These are phyloP conservation scores for Pelargonium myrrhifolium DNA, from an alignment of 441 rosid genomes.

Conservation along the genomic window DNA sequence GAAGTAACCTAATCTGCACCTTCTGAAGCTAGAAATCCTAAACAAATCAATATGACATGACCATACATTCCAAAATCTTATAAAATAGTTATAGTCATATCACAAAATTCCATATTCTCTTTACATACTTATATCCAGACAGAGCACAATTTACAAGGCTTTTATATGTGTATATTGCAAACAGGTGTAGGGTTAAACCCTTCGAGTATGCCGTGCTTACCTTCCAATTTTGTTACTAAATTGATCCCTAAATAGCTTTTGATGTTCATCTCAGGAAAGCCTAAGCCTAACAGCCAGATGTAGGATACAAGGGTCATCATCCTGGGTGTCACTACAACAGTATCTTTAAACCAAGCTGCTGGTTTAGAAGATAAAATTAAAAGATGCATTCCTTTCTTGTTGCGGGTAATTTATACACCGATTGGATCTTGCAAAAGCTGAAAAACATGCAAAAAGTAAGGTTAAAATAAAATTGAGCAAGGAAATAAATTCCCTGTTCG, in stretches of 20 bases:
- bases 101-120: background rate
- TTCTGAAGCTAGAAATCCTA: background rate
- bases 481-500: too few species aligned
- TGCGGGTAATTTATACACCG: background rate
- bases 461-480: too few species aligned
- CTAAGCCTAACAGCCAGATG: background rate
- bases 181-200: too few species aligned
- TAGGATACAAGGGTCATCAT: background rate
- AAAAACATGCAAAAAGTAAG: background rate
- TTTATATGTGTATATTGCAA: too few species aligned
- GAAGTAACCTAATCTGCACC: background rate
- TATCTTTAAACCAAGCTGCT: background rate
- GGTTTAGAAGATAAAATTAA: background rate
- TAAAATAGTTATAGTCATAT: background rate
- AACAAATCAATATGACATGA: background rate
- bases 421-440: background rate
- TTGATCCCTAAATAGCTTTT: background rate
- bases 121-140: too few species aligned
- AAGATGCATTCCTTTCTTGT: background rate
- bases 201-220: background rate
- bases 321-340: background rate
- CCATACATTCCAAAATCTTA: background rate
- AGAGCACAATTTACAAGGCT: too few species aligned
- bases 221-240: background rate
- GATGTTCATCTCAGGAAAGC: background rate